These are phyloP conservation scores for Umbelopsis sp. DNA, from an alignment of 192 early-diverging fungal genomes.

Conservation along the genomic window DNA sequence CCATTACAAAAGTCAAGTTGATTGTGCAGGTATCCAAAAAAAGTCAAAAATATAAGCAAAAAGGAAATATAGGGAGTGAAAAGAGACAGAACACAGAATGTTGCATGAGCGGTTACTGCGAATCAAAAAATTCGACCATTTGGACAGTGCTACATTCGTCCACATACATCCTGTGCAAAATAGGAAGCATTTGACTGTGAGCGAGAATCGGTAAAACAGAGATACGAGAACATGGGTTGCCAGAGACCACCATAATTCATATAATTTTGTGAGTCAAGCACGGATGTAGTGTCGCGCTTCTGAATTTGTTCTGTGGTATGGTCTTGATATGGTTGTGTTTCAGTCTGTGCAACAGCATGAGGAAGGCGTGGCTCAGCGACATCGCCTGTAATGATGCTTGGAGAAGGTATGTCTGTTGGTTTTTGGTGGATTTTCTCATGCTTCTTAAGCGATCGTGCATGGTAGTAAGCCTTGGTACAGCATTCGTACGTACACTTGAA, in stretches of 20 bases:
- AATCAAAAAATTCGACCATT: not conserved
- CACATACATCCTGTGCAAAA: not conserved
- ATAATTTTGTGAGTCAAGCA: constrained; percentile 16
- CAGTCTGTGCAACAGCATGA: constrained; percentile 3
- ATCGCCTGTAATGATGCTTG: not conserved
- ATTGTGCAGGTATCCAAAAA: not conserved
- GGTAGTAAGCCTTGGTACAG: constrained; percentile 10
- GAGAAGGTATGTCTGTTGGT: not conserved
- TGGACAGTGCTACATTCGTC: not conserved
- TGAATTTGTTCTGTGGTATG: not conserved
- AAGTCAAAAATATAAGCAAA: not conserved
- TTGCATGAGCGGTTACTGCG: not conserved
- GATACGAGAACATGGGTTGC: constrained; percentile 15
- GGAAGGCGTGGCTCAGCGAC: not conserved
- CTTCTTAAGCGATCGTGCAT: constrained; percentile 6
- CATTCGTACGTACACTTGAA: constrained; percentile 9
- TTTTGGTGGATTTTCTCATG: constrained; percentile 12
- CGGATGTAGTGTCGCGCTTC: not conserved
- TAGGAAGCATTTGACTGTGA: not conserved
- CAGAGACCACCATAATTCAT: constrained; percentile 18
- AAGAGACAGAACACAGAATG: not conserved
- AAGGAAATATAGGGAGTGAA: not conserved
- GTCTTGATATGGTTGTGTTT: constrained; percentile 7
- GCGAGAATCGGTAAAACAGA: not conserved
- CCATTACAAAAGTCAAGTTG: not conserved